These are phyloP conservation scores for Syzygium malaccense DNA, from an alignment of 441 rosid genomes.

Conservation along the genomic window DNA sequence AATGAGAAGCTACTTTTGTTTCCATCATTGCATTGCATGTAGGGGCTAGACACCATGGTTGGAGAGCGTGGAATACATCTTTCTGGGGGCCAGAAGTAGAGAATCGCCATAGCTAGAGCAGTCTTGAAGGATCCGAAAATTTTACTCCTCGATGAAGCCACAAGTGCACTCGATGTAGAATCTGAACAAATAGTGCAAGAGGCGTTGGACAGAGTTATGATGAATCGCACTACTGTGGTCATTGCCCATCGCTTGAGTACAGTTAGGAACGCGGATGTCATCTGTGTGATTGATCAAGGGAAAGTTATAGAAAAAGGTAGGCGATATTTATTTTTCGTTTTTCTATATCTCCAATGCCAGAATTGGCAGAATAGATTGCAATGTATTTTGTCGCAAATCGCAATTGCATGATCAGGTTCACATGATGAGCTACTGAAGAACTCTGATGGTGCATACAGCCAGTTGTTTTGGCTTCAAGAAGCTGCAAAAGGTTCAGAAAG, in stretches of 20 bases:
- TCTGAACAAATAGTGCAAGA: slow-evolving; percentile 68
- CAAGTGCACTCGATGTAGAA: slow-evolving; percentile 72
- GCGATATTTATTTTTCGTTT: background rate
- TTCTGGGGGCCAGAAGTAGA: slow-evolving; percentile 85
- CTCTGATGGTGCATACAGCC: slow-evolving; percentile 59
- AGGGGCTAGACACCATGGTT: slow-evolving; percentile 74
- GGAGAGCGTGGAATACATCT: slow-evolving; percentile 78
- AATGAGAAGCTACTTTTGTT: background rate
- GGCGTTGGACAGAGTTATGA: slow-evolving; percentile 53
- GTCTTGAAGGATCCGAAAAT: slow-evolving; percentile 64
- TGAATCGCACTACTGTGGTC: slow-evolving; percentile 58
- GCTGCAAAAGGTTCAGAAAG: slow-evolving; percentile 20
- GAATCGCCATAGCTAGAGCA: slow-evolving; percentile 84
- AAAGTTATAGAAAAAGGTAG: slow-evolving; percentile 65
- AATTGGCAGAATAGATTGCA: background rate
- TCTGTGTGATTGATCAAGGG: slow-evolving; percentile 62
- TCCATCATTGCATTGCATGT: background rate
- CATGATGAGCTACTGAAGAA: slow-evolving; percentile 51
- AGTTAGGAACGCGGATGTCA: slow-evolving; percentile 51
- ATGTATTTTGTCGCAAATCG: background rate
- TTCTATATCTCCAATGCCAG: background rate
- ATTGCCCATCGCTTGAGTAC: slow-evolving; percentile 78
- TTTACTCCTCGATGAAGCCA: slow-evolving; percentile 74
- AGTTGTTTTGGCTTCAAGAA: slow-evolving; percentile 32
- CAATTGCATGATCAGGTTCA: slow-evolving; percentile 34